Conservation (phyloP, 202 grass and related monocot species). For the Miscanthus sacchariflorus region DNA sequence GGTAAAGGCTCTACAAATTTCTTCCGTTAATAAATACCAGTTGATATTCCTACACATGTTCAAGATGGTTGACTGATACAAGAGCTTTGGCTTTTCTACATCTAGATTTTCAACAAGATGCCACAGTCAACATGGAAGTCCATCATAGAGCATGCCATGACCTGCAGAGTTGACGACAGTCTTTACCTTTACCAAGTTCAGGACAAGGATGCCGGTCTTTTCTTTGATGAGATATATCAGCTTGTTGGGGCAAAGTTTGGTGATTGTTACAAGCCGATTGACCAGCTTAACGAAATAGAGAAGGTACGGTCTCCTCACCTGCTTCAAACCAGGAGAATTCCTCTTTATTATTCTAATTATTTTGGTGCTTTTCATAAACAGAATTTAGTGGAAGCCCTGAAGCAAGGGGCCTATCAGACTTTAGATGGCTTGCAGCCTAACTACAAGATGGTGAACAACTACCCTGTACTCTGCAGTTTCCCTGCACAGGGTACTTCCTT, state of each 20-base stretch:
- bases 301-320: conserved; percentile 41
- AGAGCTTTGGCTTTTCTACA: conserved; percentile 21
- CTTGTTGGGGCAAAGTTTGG: conserved; percentile 52
- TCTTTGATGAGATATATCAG: conserved; percentile 56
- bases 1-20: conserved; percentile 28
- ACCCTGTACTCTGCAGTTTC: conserved; percentile 43
- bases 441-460: conserved; percentile 56
- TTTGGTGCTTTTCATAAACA: conserved; percentile 38
- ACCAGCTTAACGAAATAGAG: conserved; percentile 38
- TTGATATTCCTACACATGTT: not conserved
- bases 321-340: conserved; percentile 2
- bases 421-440: conserved; percentile 41
- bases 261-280: conserved; percentile 41
- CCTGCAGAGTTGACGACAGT: conserved; percentile 20
- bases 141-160: conserved; percentile 62
- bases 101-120: conserved; percentile 58
- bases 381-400: conserved; percentile 46
- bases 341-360: conserved; percentile 26
- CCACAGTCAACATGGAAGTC: conserved; percentile 46
- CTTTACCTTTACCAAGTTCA: conserved; percentile 24
- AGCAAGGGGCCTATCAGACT: conserved; percentile 50
- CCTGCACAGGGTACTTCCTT: conserved; percentile 25
- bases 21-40: not conserved
- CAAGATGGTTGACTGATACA: conserved; percentile 29
- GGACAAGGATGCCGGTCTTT: conserved; percentile 20